These are phyloP conservation scores for Chaetoceros muelleri DNA, from an alignment of 108 stramenopile species.

Conservation along the genomic window DNA sequence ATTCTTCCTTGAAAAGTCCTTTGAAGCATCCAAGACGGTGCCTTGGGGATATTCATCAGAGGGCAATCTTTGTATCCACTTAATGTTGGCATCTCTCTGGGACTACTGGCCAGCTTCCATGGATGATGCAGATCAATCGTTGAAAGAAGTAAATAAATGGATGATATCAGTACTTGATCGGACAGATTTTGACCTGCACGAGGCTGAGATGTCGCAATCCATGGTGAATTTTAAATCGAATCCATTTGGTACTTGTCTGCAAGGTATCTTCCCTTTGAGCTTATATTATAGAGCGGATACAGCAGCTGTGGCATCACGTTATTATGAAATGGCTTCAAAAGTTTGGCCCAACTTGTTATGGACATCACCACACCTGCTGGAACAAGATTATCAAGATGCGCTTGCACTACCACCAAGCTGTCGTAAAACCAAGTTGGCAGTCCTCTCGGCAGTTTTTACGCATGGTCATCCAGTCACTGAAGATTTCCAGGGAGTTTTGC, in stretches of 20 bases:
- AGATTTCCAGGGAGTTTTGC: constrained; percentile 19
- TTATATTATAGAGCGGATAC: constrained; percentile 26
- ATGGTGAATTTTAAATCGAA: constrained; percentile 1
- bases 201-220: neutral
- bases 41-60: neutral
- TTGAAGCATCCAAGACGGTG: neutral
- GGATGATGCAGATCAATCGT: constrained; percentile 3
- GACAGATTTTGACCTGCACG: neutral
- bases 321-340: constrained; percentile 12
- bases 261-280: constrained; percentile 12
- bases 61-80: neutral
- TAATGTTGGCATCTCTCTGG: constrained; percentile 1
- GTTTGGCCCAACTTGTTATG: constrained; percentile 15
- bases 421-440: constrained; percentile 13
- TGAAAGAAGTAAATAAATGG: neutral
- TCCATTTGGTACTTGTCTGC: constrained; percentile 10
- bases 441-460: constrained; percentile 7
- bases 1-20: neutral
- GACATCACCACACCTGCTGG: constrained; percentile 1
- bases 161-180: neutral
- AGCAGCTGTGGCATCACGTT: constrained; percentile 4
- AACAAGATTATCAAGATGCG: neutral
- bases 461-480: constrained; percentile 12
- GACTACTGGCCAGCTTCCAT: constrained; percentile 1
- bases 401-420: neutral